A percentile compares a stretch with the other conserved stretches of the same genome.
Evolutionary conservation across 1,284 basidiomycete genomes (phyloP).

Genomic region (Cutaneotrichosporon sp.): DNA sequence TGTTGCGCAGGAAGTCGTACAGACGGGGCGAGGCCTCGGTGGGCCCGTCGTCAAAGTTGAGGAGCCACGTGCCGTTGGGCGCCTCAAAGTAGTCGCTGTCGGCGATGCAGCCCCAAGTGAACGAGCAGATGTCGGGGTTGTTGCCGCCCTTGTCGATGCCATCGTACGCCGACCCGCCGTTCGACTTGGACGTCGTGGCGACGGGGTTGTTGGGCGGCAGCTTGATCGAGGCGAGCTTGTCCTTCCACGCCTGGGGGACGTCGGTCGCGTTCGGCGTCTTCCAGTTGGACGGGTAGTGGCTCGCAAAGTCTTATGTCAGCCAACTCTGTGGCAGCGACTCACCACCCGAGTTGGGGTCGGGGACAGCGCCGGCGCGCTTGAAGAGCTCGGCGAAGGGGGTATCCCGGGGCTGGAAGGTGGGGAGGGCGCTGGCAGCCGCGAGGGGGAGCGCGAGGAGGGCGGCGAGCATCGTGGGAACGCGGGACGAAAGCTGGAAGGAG

Average conservation of each 20-base stretch:
- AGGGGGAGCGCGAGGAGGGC: constrained; percentile 13
- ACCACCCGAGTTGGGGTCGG: constrained; percentile 22
- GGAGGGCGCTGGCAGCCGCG: constrained; percentile 5
- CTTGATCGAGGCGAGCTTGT: constrained; percentile 22
- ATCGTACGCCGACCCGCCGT: background rate
- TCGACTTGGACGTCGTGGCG: constrained; percentile 24
- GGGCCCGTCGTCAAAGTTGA: constrained; percentile 59
- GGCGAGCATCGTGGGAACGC: constrained; percentile 12
- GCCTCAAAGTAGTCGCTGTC: constrained; percentile 39
- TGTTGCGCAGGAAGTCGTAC: constrained; percentile 57
- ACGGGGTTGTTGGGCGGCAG: constrained; percentile 18
- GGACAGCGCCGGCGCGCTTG: constrained; percentile 23
- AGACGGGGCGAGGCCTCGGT: constrained; percentile 56
- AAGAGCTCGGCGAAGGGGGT: constrained; percentile 23
- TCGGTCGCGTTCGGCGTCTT: constrained; percentile 16
- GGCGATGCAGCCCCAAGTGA: constrained; percentile 40
- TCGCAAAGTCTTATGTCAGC: constrained; percentile 16
- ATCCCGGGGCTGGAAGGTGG: constrained; percentile 20
- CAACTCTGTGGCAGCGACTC: background rate
- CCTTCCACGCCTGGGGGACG: constrained; percentile 32
- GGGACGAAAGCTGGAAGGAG: background rate
- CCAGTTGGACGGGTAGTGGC: constrained; percentile 25
- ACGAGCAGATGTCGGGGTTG: constrained; percentile 43
- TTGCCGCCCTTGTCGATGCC: constrained; percentile 31
- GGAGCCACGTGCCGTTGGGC: constrained; percentile 20